Percentiles rank a stretch among this genome's conserved stretches.
Evolutionary conservation across 2,329 filamentous ascomycete genomes (phyloP).

Genomic region (Aureobasidium leucospermi): DNA sequence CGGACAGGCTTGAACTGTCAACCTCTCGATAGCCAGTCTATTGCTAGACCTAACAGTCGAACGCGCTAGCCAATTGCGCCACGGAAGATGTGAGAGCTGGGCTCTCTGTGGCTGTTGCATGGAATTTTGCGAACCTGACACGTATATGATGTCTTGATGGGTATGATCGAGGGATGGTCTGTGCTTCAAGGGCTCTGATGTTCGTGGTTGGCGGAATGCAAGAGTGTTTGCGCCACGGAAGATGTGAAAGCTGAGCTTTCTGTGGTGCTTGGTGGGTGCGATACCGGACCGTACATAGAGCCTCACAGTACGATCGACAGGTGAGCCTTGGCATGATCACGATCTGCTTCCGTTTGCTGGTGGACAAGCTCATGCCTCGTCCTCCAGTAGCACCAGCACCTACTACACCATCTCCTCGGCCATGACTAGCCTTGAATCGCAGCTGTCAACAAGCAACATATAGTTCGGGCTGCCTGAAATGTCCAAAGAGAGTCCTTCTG

Average conservation of each 20-base stretch:
- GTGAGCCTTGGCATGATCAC: background rate
- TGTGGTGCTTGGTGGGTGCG: background rate
- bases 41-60: slow-evolving; percentile 10
- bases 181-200: too few species aligned
- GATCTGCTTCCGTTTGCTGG: background rate
- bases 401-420: too few species aligned
- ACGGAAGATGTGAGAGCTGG: slow-evolving; percentile 6
- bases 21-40: slow-evolving; percentile 10
- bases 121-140: background rate
- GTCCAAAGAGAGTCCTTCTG: too few species aligned
- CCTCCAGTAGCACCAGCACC: too few species aligned
- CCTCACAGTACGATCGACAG: background rate
- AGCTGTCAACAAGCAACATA: too few species aligned
- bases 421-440: too few species aligned
- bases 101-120: slow-evolving; percentile 3
- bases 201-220: too few species aligned
- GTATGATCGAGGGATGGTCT: too few species aligned
- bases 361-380: too few species aligned
- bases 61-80: slow-evolving; percentile 15
- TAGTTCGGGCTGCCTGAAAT: too few species aligned
- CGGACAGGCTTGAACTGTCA: slow-evolving; percentile 13
- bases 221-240: background rate
- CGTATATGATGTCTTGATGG: too few species aligned
- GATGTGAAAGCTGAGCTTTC: background rate
- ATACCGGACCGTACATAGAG: background rate